A percentile compares a stretch with the other conserved stretches of the same genome.
phyloP scores from a whole-genome alignment of 179 eudicot genomes.

The Beta macrorhiza region DNA sequence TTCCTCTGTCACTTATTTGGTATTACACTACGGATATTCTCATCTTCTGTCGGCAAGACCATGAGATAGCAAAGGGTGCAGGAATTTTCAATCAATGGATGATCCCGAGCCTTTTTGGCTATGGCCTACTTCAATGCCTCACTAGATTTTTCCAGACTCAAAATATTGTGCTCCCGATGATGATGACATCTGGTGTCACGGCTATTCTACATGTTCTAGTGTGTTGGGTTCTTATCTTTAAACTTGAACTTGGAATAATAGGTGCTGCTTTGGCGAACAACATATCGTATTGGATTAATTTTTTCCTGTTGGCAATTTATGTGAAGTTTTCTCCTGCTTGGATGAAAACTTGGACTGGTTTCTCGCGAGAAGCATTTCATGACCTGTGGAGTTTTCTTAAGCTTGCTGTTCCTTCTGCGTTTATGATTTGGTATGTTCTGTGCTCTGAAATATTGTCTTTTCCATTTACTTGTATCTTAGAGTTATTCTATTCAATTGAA shows the following conservation, averaged over 20 bases:
- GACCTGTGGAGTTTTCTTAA: conserved; percentile 31
- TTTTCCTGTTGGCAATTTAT: conserved; percentile 23
- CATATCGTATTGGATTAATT: conserved; percentile 33
- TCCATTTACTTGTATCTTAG: no score
- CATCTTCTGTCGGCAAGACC: conserved; percentile 38
- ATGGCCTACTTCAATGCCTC: conserved; percentile 42
- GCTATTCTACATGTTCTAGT: conserved; percentile 28
- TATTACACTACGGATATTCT: conserved; percentile 33
- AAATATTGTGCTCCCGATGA: conserved; percentile 39
- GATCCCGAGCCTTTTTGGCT: conserved; percentile 42
- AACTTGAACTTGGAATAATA: conserved; percentile 37
- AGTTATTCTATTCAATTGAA: no score
- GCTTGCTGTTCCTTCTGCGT: conserved; percentile 39
- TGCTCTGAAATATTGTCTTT: neutral
- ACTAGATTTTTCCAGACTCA: conserved; percentile 43
- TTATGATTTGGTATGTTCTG: conserved; percentile 44
- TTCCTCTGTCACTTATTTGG: conserved; percentile 43
- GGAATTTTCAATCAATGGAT: conserved; percentile 44
- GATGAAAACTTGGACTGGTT: conserved; percentile 39
- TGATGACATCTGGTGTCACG: conserved; percentile 31
- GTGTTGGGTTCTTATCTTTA: conserved; percentile 40
- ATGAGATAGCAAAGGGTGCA: conserved; percentile 37
- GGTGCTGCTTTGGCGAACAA: conserved; percentile 45
- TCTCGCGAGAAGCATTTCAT: conserved; percentile 31
- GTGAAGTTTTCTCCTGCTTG: conserved; percentile 35